Evolutionary conservation across 1,139 yeast genomes (phyloP).

Genomic region (Starmera stellimalicola): DNA sequence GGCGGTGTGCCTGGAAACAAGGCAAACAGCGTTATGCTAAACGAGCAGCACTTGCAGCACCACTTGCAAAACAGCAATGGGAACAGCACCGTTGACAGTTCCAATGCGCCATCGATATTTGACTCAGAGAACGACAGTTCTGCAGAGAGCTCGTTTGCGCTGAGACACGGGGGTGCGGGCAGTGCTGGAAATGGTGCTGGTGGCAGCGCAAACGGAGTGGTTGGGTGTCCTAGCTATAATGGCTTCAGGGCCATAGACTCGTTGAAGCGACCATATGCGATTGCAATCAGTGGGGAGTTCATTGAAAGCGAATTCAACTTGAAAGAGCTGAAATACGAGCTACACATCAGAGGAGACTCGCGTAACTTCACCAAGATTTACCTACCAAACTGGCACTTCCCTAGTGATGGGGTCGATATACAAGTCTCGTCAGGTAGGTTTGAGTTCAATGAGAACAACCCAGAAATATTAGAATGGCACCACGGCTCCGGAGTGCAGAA

Average conservation of each 20-base stretch:
- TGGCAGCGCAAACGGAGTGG: neutral
- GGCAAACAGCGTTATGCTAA: neutral
- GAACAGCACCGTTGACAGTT: neutral
- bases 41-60: neutral
- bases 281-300: constrained; percentile 46
- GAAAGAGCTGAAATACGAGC: constrained; percentile 32
- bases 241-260: constrained; percentile 69
- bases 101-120: neutral
- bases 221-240: constrained; percentile 25
- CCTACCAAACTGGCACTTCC: constrained; percentile 67
- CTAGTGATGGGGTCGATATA: constrained; percentile 26
- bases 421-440: constrained; percentile 46
- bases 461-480: constrained; percentile 63
- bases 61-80: neutral
- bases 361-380: constrained; percentile 46
- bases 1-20: neutral
- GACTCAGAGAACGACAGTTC: neutral
- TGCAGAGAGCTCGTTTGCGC: neutral
- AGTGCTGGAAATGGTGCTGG: neutral
- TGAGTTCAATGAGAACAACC: constrained; percentile 34
- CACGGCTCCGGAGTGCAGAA: constrained; percentile 38
- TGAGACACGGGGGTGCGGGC: neutral
- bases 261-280: constrained; percentile 62
- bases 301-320: constrained; percentile 48
- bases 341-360: constrained; percentile 32